phyloP scores from a whole-genome alignment of 2,329 filamentous ascomycete genomes.

The Bertia moriformis region DNA sequence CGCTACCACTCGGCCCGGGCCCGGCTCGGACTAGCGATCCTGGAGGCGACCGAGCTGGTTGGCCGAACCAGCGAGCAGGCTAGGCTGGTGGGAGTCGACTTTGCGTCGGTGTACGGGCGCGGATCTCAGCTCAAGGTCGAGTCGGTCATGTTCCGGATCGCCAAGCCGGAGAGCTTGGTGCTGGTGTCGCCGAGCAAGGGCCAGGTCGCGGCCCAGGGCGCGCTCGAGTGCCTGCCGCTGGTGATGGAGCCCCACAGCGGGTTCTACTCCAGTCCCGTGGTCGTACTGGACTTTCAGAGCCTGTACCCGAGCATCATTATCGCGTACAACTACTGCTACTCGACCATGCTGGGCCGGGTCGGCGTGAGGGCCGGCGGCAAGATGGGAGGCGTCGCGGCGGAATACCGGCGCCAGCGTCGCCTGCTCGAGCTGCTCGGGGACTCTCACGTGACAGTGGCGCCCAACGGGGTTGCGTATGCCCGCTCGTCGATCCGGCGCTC shows the following conservation, averaged over 20 bases:
- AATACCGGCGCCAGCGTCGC: constrained; percentile 65
- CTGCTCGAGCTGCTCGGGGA: constrained; percentile 68
- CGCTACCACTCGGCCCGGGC: constrained; percentile 66
- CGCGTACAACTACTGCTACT: constrained; percentile 98
- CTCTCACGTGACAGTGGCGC: constrained; percentile 72
- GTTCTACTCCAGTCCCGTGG: constrained; percentile 76
- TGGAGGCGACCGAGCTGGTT: constrained; percentile 80
- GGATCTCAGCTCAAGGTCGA: constrained; percentile 98
- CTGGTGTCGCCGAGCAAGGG: constrained; percentile 78
- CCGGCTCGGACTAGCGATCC: constrained; percentile 72
- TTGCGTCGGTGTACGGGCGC: constrained; percentile 87
- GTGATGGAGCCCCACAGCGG: constrained; percentile 96
- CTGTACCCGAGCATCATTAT: constrained; percentile 98
- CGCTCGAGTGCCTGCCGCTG: constrained; percentile 79
- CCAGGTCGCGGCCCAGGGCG: constrained; percentile 87
- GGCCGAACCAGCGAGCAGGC: constrained; percentile 87
- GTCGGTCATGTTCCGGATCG: constrained; percentile 95
- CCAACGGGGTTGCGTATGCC: constrained; percentile 92
- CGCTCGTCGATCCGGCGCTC: constrained; percentile 78
- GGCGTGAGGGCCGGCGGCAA: not conserved
- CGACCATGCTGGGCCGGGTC: constrained; percentile 80
- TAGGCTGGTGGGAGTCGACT: constrained; percentile 81
- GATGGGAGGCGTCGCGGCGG: constrained; percentile 31
- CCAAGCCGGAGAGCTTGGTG: constrained; percentile 89
- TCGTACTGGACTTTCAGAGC: constrained; percentile 92